Evolutionary conservation across 768 basidiomycete genomes (phyloP).

Genomic region (Fomitopsis pulvina): DNA sequence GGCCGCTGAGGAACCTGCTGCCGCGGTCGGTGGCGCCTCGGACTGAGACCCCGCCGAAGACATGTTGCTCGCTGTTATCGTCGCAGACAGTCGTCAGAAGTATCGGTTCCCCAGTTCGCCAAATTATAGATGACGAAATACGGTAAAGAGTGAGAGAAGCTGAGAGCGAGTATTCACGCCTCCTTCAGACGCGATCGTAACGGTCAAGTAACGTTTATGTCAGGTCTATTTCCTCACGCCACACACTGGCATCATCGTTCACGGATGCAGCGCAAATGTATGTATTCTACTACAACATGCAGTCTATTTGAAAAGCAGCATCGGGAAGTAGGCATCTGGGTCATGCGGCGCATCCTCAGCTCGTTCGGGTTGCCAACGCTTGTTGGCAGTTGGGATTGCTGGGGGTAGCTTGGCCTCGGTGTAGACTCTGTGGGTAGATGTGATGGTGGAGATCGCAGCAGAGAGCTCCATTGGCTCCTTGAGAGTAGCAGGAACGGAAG

Average conservation of each 20-base stretch:
- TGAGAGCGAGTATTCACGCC: no score
- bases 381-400: conserved; percentile 55
- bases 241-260: no score
- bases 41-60: conserved; percentile 6
- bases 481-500: conserved; percentile 37
- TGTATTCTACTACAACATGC: neutral
- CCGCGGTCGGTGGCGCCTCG: conserved; percentile 23
- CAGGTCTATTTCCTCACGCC: no score
- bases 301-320: conserved; percentile 45
- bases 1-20: conserved; percentile 47
- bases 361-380: conserved; percentile 67
- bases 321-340: conserved; percentile 77
- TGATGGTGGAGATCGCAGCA: conserved; percentile 63
- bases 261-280: no score
- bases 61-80: no score
- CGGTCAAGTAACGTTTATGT: no score
- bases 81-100: neutral
- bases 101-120: no score
- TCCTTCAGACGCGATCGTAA: no score
- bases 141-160: no score
- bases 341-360: conserved; percentile 81
- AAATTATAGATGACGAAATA: no score
- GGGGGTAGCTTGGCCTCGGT: conserved; percentile 68
- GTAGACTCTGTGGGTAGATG: conserved; percentile 50
- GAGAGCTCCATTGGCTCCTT: conserved; percentile 53